Evolutionary conservation across 768 basidiomycete species (phyloP), one percentile per base, ranked within the genome.

Genomic region (Phylloporus arenicola): DNA sequence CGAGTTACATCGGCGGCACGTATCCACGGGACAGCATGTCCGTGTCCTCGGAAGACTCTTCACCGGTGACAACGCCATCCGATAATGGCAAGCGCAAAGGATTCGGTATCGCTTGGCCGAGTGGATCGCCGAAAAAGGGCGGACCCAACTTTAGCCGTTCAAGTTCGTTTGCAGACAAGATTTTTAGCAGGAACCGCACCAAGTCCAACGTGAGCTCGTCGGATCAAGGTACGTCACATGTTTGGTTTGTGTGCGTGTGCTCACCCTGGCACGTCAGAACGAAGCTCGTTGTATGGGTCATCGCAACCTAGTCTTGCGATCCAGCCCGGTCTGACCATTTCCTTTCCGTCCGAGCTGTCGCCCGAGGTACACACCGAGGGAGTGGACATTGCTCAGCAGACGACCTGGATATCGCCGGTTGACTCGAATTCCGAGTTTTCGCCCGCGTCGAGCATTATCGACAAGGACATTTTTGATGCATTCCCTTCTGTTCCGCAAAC

Each of bases 401-500:
- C 63, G 4, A 80, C 82, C 3, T 78, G 76, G 75, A 65, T 72
- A 50, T 81, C 78, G 66, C 76, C 27, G 49, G 68, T 16, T 62
- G 65, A 72, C 33, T 71, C 74, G 3, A 72, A 59, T 50, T 39
- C 69, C 62, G 52, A 69, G 71, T 55, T 80, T 72, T 53, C 80
- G 69, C 44, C 65, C 14, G 41, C 57, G 0, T 55, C 65, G 2
- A 68, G 68, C 56, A 29, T 59, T 22, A 76, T 87, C 38, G 82
- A 84, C 59, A 70, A 72, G 53, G 78, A 78, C 11, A 67, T 86
- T 20, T 85, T 83, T 55, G 85, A 87, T 51, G 77, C 83, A 7
- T 88, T 88, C 66, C 87, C 87, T 20, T 77, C 78, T 30, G 85
- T 88, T 6, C 86, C 86, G 2, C 70, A 75, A 42, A 72, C 70